Evolutionary conservation across 2,329 filamentous ascomycete genomes (phyloP).

Genomic region (Verticillium tricorpus): DNA sequence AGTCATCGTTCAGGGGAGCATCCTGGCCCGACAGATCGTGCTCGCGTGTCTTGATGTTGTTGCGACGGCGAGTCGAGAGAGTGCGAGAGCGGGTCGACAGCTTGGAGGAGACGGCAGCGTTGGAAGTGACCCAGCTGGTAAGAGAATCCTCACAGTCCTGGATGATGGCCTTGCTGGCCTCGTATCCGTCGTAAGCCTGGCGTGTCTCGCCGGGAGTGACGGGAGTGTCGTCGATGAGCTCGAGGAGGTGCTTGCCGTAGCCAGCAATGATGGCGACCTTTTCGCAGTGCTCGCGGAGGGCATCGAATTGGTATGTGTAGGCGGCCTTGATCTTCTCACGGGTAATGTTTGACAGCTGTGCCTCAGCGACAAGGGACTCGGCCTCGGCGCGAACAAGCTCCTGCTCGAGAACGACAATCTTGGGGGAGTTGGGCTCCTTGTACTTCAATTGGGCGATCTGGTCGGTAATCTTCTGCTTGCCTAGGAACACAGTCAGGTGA

Average conservation of each 20-base stretch:
- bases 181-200: slow-evolving; percentile 93
- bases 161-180: slow-evolving; percentile 97
- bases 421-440: slow-evolving; percentile 97
- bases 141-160: slow-evolving; percentile 97
- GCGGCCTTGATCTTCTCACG: slow-evolving; percentile 99
- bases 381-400: slow-evolving; percentile 97
- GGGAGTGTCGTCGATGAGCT: slow-evolving; percentile 92
- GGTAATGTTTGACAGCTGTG: slow-evolving; percentile 97
- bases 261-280: slow-evolving; percentile 97
- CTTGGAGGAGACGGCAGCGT: slow-evolving; percentile 82
- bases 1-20: slow-evolving; percentile 68
- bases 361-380: slow-evolving; percentile 97
- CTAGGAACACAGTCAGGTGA: slow-evolving; percentile 34
- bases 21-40: slow-evolving; percentile 83
- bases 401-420: slow-evolving; percentile 96
- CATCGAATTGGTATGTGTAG: slow-evolving; percentile 97
- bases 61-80: slow-evolving; percentile 77
- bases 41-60: slow-evolving; percentile 60
- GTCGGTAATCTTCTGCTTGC: slow-evolving; percentile 98
- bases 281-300: slow-evolving; percentile 93
- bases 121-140: slow-evolving; percentile 92
- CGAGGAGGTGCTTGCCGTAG: slow-evolving; percentile 96
- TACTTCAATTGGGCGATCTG: slow-evolving; percentile 99
- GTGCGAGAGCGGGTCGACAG: slow-evolving; percentile 84
- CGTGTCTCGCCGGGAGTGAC: slow-evolving; percentile 97